Conservation (phyloP, 169 alveolate species). For the Nephromyces sp. region DNA sequence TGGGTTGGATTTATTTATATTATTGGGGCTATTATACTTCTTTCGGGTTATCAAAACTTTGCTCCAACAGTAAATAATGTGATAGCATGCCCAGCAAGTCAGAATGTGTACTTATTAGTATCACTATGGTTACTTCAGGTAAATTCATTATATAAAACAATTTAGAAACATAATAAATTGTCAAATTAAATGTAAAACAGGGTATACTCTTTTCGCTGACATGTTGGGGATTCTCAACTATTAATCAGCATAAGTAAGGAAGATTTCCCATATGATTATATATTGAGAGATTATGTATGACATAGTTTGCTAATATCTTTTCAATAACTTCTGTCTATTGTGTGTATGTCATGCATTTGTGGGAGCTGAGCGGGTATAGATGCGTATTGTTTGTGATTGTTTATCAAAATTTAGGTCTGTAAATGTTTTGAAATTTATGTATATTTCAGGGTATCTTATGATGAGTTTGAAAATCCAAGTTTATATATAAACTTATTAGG, state of each 20-base stretch:
- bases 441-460: background rate
- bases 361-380: no score
- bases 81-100: conserved; percentile 34
- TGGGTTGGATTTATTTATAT: conserved; percentile 43
- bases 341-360: no score
- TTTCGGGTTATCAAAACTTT: conserved; percentile 25
- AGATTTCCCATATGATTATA: conserved; percentile 5
- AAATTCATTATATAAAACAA: background rate
- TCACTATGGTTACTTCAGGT: conserved; percentile 42
- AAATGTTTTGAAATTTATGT: no score
- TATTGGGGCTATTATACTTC: conserved; percentile 30
- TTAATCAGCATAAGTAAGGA: background rate
- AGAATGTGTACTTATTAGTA: conserved; percentile 22
- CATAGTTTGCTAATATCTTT: no score
- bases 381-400: no score
- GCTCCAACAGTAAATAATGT: conserved; percentile 35
- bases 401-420: no score
- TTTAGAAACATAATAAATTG: background rate
- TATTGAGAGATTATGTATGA: no score
- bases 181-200: background rate
- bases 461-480: conserved; percentile 20
- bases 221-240: conserved; percentile 22
- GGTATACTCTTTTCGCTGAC: conserved; percentile 9
- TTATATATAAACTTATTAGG: conserved; percentile 29
- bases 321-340: no score